Evolutionary conservation across 2,329 filamentous ascomycete genomes (phyloP), one percentile per base, ranked within the genome.

Genomic region (Aspergillus costaricaensis): DNA sequence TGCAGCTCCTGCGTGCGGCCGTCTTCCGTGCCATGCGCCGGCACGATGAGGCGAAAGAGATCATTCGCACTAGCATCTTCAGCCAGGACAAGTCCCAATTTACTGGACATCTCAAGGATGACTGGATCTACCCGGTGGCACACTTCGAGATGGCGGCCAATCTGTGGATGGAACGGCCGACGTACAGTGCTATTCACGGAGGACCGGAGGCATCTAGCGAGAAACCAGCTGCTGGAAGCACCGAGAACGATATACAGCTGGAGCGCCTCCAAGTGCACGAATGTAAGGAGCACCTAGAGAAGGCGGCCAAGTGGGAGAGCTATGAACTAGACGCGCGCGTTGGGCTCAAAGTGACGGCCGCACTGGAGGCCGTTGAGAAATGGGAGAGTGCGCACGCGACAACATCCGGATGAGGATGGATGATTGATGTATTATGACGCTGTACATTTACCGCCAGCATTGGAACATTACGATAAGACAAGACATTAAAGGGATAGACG

Each of bases 101-200:
- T 70, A 88, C 85, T 65, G 80, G 79, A 3, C 67, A 73, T 41
- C 68, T 79, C 19, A 77, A 76, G 57, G 81, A 84, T 61, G 78
- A 83, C 61, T 83, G 81, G 89, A 91, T 74, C 79, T 81, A 88
- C 83, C 91, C 94, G 0, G 86, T 88, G 0, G 92, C 90, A 1
- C 83, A 91, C 66, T 97, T 97, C 75, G 95, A 99, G 77, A 86
- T 95, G 80, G 92, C 88, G 0, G 91, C 90, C 7, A 86, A 91
- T 57, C 80, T 88, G 1, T 99, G 94, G 93, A 82, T 85, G 59
- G 89, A 94, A 69, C 68, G 81, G 8, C 73, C 73, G 61, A 76
- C 63, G 54, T 82, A 77, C 64, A 57, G 68, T 39, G 58, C 75
- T 74, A 30, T 78, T 32, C 68, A 76, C 57, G 65, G 69, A 14